Conservation (phyloP, 306 rosid genomes). For the Quercus alba region DNA sequence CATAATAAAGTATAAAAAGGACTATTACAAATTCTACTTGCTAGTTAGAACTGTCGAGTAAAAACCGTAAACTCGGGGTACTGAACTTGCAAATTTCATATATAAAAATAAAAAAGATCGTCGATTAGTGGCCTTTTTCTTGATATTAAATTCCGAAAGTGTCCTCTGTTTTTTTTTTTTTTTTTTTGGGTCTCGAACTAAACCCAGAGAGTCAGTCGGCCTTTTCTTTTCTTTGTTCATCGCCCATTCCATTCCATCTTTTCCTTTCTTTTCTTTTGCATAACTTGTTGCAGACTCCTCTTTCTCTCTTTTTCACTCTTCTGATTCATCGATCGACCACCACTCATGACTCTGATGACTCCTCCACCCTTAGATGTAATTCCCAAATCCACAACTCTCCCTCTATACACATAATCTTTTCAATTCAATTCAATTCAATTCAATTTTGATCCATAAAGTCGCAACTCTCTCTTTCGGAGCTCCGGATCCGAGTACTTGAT, state of each 20-base stretch:
- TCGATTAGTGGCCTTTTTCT: background rate
- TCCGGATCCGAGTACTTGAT: constrained; percentile 29
- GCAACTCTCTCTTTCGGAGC: background rate
- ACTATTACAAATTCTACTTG: no score
- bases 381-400: constrained; percentile 1
- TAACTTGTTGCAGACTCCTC: background rate
- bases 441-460: constrained; percentile 6
- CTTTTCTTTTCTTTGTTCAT: background rate
- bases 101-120: no score
- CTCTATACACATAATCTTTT: background rate
- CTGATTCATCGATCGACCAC: constrained; percentile 28
- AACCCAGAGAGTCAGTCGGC: background rate
- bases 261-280: no score
- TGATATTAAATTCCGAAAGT: background rate
- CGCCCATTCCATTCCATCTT: no score
- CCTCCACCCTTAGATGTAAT: constrained; percentile 52
- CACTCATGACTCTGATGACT: constrained; percentile 43
- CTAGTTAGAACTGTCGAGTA: no score
- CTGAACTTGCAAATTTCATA: no score
- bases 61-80: no score
- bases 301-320: background rate
- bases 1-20: no score
- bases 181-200: background rate
- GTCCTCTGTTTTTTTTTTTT: background rate
- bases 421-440: background rate